phyloP scores from a whole-genome alignment of 1,284 basidiomycete genomes.

The Ceratobasidium sp. region DNA sequence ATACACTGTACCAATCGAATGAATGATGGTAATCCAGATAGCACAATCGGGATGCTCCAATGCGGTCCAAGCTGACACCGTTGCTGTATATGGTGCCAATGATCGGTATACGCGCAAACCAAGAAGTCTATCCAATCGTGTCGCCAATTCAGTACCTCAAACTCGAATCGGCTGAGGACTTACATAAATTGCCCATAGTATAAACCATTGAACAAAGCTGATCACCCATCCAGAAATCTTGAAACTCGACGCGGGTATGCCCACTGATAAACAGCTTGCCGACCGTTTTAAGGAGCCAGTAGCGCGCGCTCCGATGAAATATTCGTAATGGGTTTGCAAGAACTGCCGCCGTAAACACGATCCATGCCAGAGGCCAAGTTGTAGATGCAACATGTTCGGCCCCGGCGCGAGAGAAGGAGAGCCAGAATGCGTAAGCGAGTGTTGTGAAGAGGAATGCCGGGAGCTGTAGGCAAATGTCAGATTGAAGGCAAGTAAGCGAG shows the following conservation, averaged over 20 bases:
- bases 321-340: conserved; percentile 82
- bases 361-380: conserved; percentile 88
- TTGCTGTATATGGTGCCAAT: conserved; percentile 61
- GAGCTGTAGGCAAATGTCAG: conserved; percentile 58
- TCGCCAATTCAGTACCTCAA: not conserved
- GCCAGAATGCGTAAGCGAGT: conserved; percentile 83
- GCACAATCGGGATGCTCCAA: conserved; percentile 68
- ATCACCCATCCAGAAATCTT: conserved; percentile 87
- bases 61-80: conserved; percentile 49
- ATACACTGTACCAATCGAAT: conserved; percentile 85
- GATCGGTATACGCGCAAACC: conserved; percentile 70
- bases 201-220: conserved; percentile 82
- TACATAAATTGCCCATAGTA: conserved; percentile 59
- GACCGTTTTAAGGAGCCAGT: conserved; percentile 77
- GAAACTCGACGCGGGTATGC: conserved; percentile 75
- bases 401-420: conserved; percentile 77
- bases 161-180: not conserved
- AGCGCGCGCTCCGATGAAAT: conserved; percentile 69
- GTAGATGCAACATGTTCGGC: conserved; percentile 56
- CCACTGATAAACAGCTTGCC: conserved; percentile 75
- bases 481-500: conserved; percentile 1
- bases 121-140: conserved; percentile 55
- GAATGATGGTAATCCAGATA: conserved; percentile 68
- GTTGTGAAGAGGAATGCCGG: conserved; percentile 80
- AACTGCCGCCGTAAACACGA: conserved; percentile 66